phyloP scores from a whole-genome alignment of 352 stramenopile genomes.

The Globisporangium viniferum region DNA sequence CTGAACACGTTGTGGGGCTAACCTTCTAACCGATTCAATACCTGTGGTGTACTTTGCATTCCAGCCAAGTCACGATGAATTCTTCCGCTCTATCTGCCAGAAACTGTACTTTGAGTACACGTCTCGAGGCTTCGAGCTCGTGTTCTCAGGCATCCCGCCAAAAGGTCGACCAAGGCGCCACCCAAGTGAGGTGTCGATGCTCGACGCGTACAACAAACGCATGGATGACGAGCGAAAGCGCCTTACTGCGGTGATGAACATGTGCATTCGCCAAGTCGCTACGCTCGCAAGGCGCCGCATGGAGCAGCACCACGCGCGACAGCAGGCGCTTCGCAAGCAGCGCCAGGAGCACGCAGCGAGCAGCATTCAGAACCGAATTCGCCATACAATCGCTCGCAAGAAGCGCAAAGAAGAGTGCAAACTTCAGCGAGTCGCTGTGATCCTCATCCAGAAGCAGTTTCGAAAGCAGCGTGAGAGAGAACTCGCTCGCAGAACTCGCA shows the following conservation, averaged over 20 bases:
- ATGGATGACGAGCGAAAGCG: slow-evolving; percentile 14
- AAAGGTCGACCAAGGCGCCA: slow-evolving; percentile 25
- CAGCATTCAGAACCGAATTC: slow-evolving; percentile 22
- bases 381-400: slow-evolving; percentile 15
- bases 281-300: slow-evolving; percentile 21
- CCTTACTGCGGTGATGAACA: neutral
- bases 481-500: slow-evolving; percentile 2
- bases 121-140: slow-evolving; percentile 35
- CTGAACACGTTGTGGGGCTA: neutral
- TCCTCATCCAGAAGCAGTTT: slow-evolving; percentile 27
- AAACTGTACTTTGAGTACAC: slow-evolving; percentile 49
- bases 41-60: neutral
- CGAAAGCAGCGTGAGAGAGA: slow-evolving; percentile 13
- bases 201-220: slow-evolving; percentile 10
- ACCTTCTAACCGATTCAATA: neutral
- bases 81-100: slow-evolving; percentile 26
- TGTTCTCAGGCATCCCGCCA: slow-evolving; percentile 36
- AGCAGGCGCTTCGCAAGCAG: slow-evolving; percentile 11
- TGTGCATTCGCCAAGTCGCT: slow-evolving; percentile 21
- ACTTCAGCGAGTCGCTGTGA: slow-evolving; percentile 25
- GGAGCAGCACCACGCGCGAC: slow-evolving; percentile 18
- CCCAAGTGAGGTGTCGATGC: slow-evolving; percentile 22
- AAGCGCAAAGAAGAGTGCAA: slow-evolving; percentile 11
- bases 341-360: slow-evolving; percentile 21
- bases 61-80: neutral